Conservation (phyloP, 139 green algal genomes). For the Monoraphidium neglectum region DNA sequence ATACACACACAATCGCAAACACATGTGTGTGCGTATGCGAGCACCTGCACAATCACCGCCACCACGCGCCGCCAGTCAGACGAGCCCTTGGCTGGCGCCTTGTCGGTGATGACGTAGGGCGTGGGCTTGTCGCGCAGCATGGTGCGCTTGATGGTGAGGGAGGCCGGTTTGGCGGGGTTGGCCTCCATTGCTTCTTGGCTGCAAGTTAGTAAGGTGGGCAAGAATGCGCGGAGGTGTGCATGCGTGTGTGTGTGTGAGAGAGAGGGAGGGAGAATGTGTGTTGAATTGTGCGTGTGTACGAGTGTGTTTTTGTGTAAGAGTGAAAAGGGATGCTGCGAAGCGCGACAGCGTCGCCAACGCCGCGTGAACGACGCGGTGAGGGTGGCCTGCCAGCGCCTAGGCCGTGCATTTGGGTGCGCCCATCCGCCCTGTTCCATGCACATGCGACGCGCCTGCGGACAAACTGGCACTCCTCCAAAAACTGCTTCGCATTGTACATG, state of each 20-base stretch:
- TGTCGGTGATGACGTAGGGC: slow-evolving; percentile 40
- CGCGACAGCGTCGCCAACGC: too few relatives aligned
- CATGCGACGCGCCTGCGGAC: neutral
- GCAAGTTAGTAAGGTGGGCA: neutral
- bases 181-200: neutral
- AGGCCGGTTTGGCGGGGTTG: neutral
- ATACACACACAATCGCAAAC: neutral
- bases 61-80: slow-evolving; percentile 57
- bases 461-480: slow-evolving; percentile 48
- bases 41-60: slow-evolving; percentile 47
- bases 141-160: slow-evolving; percentile 22
- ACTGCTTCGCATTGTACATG: slow-evolving; percentile 53
- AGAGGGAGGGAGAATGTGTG: too few relatives aligned
- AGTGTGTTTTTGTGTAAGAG: too few relatives aligned
- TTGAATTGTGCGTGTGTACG: too few relatives aligned
- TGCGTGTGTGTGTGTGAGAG: too few relatives aligned
- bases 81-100: slow-evolving; percentile 11
- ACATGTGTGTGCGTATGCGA: too few relatives aligned
- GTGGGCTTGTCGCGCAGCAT: slow-evolving; percentile 7
- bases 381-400: too few relatives aligned
- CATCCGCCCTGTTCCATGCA: too few relatives aligned
- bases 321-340: too few relatives aligned
- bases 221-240: neutral
- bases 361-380: too few relatives aligned
- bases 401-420: too few relatives aligned